phyloP scores from a whole-genome alignment of 2,329 filamentous ascomycete species.

The Venturia carpophila region DNA sequence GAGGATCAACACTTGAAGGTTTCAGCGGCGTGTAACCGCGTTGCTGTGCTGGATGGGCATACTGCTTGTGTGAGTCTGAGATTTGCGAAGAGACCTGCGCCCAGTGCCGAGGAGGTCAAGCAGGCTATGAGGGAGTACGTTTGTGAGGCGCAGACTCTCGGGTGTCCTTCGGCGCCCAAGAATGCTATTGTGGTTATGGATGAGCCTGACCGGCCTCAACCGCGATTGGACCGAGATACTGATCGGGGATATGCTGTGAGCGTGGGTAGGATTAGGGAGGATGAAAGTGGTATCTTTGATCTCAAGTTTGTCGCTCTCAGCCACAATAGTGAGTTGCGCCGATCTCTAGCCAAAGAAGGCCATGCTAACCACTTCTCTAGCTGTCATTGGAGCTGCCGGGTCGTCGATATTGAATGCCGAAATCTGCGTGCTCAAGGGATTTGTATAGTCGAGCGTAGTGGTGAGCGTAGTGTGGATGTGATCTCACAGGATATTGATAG shows the following conservation, averaged over 20 bases:
- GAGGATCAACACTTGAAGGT: constrained; percentile 70
- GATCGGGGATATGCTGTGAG: constrained; percentile 83
- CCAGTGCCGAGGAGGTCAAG: constrained; percentile 67
- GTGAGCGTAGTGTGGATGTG: not conserved
- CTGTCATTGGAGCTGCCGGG: constrained; percentile 92
- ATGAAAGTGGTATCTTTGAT: constrained; percentile 84
- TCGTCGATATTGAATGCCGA: constrained; percentile 93
- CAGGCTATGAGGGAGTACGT: constrained; percentile 72
- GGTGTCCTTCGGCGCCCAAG: constrained; percentile 77
- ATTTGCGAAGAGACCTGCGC: constrained; percentile 68
- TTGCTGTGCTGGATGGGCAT: constrained; percentile 91
- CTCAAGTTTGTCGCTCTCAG: constrained; percentile 91
- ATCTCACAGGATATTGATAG: not conserved
- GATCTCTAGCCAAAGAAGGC: not conserved
- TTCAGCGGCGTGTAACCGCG: constrained; percentile 83
- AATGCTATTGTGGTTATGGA: constrained; percentile 83
- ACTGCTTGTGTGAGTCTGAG: constrained; percentile 85
- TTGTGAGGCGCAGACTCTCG: constrained; percentile 71
- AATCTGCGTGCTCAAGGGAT: constrained; percentile 83
- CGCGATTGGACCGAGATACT: constrained; percentile 78
- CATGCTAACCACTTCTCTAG: constrained; percentile 30
- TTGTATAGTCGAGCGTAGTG: constrained; percentile 26
- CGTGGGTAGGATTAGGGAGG: constrained; percentile 78
- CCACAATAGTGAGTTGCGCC: constrained; percentile 57
- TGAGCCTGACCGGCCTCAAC: constrained; percentile 83